Base-by-base conservation (phyloP, 129 eudicot genomes). In the Tagetes erecta region DNA sequence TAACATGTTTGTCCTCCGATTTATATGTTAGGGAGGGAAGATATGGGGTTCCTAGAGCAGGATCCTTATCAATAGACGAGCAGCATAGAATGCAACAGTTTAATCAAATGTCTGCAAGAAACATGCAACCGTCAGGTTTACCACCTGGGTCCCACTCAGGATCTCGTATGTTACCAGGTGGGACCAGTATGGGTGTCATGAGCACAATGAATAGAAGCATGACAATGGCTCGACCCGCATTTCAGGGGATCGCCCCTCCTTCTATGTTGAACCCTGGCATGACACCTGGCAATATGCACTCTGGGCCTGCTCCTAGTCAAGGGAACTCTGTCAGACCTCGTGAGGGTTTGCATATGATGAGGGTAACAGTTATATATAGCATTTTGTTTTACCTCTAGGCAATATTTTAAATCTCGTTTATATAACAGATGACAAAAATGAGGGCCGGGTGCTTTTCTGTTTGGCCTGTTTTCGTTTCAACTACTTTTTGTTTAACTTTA, bases 71-170 rank as follows among this genome's bases (percentile, higher is more conserved):
- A 51, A 76, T 76, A 64, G 96, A 93, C 20, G 97, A 93, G 30
- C 97, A 90, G 65, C 97, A 88, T 67, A 81, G 96, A 79, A 42
- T 83, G 72, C 96, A 89, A 45, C 92, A 85, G 52, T 84, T 84
- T 64, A 88, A 83, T 76, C 89, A 88, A 57, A 77, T 90, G 75
- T 64, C 97, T 80, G 86, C 83, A 33, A 88, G 98, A 75, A 94
- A 88, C 76, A 72, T 82, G 57, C 88, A 85, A 62, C 92, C 76
- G 71, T 51, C 92, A 31, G 78, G 52, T 62, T 37, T 71, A 39
- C 78, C 93, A 65, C 81, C 96, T 68, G 93, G 91, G 68, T 65
- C 89, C 42, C 82, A 70, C 74, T 68, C 92, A 45, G 91, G 87
- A 77, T 74, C 71, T 66, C 95, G 96, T 53, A 60, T 86, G 78